These are phyloP conservation scores for Candida quercuum DNA, from an alignment of 805 yeast genomes.

Conservation along the genomic window DNA sequence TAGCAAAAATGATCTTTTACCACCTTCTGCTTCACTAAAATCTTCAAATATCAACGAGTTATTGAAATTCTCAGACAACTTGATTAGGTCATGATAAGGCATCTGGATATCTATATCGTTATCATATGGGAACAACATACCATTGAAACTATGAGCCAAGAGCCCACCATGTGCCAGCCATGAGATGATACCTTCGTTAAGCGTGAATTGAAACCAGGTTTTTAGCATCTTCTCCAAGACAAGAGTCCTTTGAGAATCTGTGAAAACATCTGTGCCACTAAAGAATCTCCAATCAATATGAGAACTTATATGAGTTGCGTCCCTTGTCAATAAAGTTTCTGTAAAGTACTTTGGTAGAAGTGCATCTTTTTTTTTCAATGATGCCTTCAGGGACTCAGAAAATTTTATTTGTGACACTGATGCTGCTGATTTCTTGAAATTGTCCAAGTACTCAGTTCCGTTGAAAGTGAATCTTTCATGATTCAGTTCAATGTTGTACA, in stretches of 20 bases:
- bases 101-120: slow-evolving; percentile 54
- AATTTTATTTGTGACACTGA: slow-evolving; percentile 13
- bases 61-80: slow-evolving; percentile 40
- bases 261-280: slow-evolving; percentile 35
- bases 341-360: slow-evolving; percentile 33
- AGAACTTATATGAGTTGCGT: slow-evolving; percentile 9
- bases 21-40: slow-evolving; percentile 20
- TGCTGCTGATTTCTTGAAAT: background rate
- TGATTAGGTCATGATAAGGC: slow-evolving; percentile 38
- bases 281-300: slow-evolving; percentile 60
- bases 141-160: slow-evolving; percentile 56
- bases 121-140: slow-evolving; percentile 55
- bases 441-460: slow-evolving; percentile 11
- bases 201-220: slow-evolving; percentile 43
- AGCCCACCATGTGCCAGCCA: slow-evolving; percentile 60
- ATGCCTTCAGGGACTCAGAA: slow-evolving; percentile 24
- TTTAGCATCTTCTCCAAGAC: slow-evolving; percentile 38
- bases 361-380: slow-evolving; percentile 20
- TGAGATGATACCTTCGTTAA: slow-evolving; percentile 35
- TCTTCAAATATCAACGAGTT: slow-evolving; percentile 41
- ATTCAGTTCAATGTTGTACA: slow-evolving; percentile 5
- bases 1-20: slow-evolving; percentile 40
- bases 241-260: slow-evolving; percentile 33
- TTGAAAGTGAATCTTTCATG: slow-evolving; percentile 15
- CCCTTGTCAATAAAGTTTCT: slow-evolving; percentile 15